Conservation (phyloP, 2,329 filamentous ascomycete genomes). For the Aureobasidium vineae region DNA sequence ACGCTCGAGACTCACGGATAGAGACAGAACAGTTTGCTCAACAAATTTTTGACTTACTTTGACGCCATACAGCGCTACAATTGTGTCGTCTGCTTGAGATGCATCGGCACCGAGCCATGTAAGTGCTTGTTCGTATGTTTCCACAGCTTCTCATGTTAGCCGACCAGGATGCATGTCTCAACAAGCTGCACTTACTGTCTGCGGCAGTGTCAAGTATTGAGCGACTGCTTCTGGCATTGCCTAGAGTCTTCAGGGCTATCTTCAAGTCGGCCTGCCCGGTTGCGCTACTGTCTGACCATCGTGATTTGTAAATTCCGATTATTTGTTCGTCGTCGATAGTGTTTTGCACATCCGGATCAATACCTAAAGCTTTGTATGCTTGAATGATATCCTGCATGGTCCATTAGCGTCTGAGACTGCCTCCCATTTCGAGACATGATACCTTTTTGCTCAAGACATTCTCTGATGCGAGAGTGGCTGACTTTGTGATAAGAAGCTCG, state of each 20-base stretch:
- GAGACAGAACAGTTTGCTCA: not conserved
- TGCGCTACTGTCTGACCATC: constrained; percentile 32
- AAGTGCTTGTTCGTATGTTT: constrained; percentile 63
- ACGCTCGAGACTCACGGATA: not conserved
- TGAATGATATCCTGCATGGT: constrained; percentile 49
- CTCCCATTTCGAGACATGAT: not conserved
- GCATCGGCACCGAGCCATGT: constrained; percentile 57
- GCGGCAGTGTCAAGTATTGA: constrained; percentile 58
- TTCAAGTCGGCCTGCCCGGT: constrained; percentile 51
- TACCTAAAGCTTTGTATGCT: constrained; percentile 60
- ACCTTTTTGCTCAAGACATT: constrained; percentile 54
- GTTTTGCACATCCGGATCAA: constrained; percentile 47
- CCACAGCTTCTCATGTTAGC: constrained; percentile 45
- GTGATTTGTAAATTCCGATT: constrained; percentile 60
- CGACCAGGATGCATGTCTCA: not conserved
- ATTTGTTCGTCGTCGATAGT: constrained; percentile 59
- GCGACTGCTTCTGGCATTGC: constrained; percentile 56
- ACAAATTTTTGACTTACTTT: constrained; percentile 47
- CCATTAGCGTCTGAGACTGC: not conserved
- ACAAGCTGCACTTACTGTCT: constrained; percentile 44
- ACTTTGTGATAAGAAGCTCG: constrained; percentile 57
- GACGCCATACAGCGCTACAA: constrained; percentile 56
- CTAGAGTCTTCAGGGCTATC: constrained; percentile 59
- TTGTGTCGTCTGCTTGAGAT: constrained; percentile 53
- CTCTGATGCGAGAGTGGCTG: constrained; percentile 57